Evolutionary conservation across 1,139 yeast species (phyloP).

Genomic region (Protomyces lactucae-debilis): DNA sequence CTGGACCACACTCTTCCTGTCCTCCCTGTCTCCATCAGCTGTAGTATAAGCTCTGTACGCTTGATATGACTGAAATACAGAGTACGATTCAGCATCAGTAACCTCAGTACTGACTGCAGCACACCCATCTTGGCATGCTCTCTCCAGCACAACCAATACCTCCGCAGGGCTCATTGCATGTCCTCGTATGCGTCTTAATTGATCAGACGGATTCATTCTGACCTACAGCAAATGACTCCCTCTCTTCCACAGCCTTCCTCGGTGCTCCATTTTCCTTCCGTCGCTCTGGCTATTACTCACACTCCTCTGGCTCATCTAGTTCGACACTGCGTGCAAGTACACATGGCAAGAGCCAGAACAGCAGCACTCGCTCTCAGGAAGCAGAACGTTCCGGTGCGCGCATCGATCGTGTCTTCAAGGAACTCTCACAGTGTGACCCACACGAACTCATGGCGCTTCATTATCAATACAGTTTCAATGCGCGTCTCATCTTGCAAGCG

Average conservation of each 20-base stretch:
- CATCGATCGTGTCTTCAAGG: not conserved
- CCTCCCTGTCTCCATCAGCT: not conserved
- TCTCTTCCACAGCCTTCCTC: not conserved
- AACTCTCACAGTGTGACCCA: not conserved
- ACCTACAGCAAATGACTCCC: not conserved
- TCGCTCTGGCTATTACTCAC: too few species aligned
- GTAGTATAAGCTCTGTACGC: not conserved
- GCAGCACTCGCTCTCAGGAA: not conserved
- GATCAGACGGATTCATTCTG: too few species aligned
- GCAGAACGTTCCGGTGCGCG: not conserved
- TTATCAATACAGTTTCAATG: constrained; percentile 6
- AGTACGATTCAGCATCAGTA: too few species aligned
- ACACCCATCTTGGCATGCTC: too few species aligned
- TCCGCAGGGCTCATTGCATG: too few species aligned
- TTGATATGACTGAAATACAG: too few species aligned
- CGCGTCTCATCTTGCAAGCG: constrained; percentile 21
- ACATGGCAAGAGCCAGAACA: not conserved
- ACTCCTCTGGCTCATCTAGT: not conserved
- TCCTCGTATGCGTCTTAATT: too few species aligned
- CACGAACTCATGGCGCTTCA: not conserved
- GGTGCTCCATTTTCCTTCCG: not conserved
- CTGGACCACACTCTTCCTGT: not conserved
- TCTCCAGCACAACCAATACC: too few species aligned
- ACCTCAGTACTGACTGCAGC: too few species aligned
- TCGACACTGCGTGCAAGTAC: not conserved